Percentiles rank a stretch among this genome's conserved stretches.
These are phyloP conservation scores for Vigna trinervia DNA, from an alignment of 306 rosid species.

Conservation along the genomic window DNA sequence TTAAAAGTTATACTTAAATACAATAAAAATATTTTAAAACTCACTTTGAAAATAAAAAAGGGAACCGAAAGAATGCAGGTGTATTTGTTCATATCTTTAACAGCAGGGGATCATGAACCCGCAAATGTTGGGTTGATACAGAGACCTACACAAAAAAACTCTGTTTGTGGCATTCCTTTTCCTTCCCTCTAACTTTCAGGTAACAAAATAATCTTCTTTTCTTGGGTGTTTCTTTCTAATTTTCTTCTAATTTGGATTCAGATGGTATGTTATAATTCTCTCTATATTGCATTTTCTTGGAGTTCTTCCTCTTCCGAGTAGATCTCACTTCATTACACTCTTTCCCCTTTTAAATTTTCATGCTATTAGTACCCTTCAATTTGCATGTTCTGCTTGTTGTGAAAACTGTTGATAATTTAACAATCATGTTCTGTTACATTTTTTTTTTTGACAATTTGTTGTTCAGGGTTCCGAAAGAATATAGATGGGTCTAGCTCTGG, in stretches of 20 bases:
- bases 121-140: neutral
- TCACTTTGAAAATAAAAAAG: too few relatives aligned
- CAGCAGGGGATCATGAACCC: too few relatives aligned
- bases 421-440: neutral
- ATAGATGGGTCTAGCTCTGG: conserved; percentile 33
- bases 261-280: neutral
- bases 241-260: neutral
- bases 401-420: neutral
- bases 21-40: too few relatives aligned
- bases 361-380: neutral
- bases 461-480: conserved; percentile 35
- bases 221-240: neutral
- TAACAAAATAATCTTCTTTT: neutral
- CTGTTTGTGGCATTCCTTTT: neutral
- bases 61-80: too few relatives aligned
- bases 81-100: too few relatives aligned
- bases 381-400: neutral
- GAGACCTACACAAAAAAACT: neutral
- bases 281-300: neutral
- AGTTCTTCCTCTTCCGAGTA: neutral
- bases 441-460: neutral
- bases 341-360: neutral
- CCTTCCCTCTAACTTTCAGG: conserved; percentile 8
- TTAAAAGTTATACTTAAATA: too few relatives aligned
- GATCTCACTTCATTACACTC: neutral